These are phyloP conservation scores for Wickerhamomyces sp. DNA, from an alignment of 1,139 yeast genomes.

Conservation along the genomic window DNA sequence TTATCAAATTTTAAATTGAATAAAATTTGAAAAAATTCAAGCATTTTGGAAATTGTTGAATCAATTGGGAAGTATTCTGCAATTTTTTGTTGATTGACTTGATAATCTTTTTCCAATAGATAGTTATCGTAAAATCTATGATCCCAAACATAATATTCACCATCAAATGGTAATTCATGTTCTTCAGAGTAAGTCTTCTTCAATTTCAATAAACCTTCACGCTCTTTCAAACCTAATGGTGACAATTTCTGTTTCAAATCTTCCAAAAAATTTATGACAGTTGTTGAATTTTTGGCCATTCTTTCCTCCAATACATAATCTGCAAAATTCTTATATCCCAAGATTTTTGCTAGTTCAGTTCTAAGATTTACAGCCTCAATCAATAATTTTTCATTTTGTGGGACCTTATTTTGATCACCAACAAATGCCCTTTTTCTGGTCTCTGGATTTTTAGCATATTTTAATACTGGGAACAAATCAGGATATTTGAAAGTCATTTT, in stretches of 20 bases:
- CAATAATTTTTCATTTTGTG: constrained; percentile 57
- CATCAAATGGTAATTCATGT: constrained; percentile 35
- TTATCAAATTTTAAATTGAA: constrained; percentile 64
- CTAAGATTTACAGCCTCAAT: constrained; percentile 56
- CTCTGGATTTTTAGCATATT: constrained; percentile 55
- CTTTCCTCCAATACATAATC: constrained; percentile 68
- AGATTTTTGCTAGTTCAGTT: constrained; percentile 51
- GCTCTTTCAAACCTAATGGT: constrained; percentile 56
- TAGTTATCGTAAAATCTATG: constrained; percentile 58
- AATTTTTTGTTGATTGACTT: constrained; percentile 67
- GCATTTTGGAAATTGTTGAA: constrained; percentile 62
- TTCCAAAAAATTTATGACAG: constrained; percentile 53
- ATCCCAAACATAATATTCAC: constrained; percentile 69
- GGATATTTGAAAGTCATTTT: constrained; percentile 81
- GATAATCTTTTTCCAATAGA: constrained; percentile 59
- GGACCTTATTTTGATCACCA: constrained; percentile 63
- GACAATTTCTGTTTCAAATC: constrained; percentile 55
- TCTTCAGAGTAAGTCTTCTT: constrained; percentile 48
- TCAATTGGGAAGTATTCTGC: constrained; percentile 77
- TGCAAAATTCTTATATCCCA: constrained; percentile 66
- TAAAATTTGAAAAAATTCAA: constrained; percentile 60
- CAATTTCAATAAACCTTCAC: constrained; percentile 41
- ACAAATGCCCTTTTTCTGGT: constrained; percentile 63
- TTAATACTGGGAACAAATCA: constrained; percentile 70
- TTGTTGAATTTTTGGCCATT: constrained; percentile 67